These are phyloP conservation scores for Rhodotorula taiwanensis DNA, from an alignment of 768 basidiomycete genomes.

Conservation along the genomic window DNA sequence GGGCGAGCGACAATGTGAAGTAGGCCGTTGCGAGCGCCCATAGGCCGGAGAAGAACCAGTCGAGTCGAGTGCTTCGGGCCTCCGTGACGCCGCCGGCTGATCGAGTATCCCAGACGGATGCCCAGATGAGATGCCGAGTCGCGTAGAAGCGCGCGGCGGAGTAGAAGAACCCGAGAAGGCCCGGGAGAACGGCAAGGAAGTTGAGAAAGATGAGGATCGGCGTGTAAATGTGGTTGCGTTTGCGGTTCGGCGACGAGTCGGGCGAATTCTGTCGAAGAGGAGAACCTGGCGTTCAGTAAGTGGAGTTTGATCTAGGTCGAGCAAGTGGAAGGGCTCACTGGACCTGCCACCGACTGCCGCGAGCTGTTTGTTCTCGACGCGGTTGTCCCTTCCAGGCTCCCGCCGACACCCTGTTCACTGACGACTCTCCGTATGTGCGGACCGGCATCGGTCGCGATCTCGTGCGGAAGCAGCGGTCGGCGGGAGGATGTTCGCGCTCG, in stretches of 20 bases:
- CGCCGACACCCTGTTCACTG: neutral
- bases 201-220: constrained; percentile 32
- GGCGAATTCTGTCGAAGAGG: neutral
- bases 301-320: neutral
- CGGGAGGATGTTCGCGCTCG: neutral
- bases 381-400: neutral
- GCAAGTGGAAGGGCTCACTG: neutral
- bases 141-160: constrained; percentile 30
- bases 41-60: constrained; percentile 35
- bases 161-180: constrained; percentile 37
- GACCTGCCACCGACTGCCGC: neutral
- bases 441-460: neutral
- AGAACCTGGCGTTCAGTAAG: no score
- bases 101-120: constrained; percentile 7
- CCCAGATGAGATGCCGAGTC: constrained; percentile 7
- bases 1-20: constrained; percentile 79
- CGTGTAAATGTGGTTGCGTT: constrained; percentile 14
- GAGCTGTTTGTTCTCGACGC: neutral
- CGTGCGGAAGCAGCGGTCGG: neutral
- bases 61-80: constrained; percentile 26
- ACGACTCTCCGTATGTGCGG: neutral
- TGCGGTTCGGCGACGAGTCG: neutral
- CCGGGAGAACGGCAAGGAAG: constrained; percentile 31
- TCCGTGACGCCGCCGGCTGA: constrained; percentile 4
- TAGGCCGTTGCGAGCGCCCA: constrained; percentile 51